Conservation (phyloP, 179 eudicot species). For the Camellia oleifera region DNA sequence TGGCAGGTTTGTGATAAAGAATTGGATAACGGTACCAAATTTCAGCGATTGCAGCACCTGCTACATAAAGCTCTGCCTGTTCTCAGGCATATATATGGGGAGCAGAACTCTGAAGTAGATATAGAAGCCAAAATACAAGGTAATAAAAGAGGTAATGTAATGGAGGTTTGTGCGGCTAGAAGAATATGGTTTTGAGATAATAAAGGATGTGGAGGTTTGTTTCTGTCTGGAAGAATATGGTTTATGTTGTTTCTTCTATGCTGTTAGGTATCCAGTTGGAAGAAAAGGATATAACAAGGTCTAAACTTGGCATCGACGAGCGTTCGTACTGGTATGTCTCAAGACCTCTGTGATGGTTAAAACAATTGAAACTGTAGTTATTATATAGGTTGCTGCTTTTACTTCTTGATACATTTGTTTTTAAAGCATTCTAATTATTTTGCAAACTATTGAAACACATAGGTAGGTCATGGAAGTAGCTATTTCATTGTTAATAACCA, state of each 20-base stretch:
- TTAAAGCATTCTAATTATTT: not conserved
- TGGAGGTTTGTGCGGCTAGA: no score
- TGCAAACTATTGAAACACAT: no score
- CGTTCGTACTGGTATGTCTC: slow-evolving; percentile 21
- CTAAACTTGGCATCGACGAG: slow-evolving; percentile 10
- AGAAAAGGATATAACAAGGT: slow-evolving; percentile 20
- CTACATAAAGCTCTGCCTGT: slow-evolving; percentile 16
- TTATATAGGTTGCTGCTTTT: not conserved
- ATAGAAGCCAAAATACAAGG: slow-evolving; percentile 19
- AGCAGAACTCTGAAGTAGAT: slow-evolving; percentile 18
- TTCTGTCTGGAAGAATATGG: no score
- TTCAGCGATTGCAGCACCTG: slow-evolving; percentile 12
- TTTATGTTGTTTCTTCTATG: not conserved
- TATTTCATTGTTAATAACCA: not conserved
- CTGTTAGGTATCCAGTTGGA: slow-evolving; percentile 14
- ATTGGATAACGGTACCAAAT: slow-evolving; percentile 11
- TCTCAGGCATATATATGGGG: slow-evolving; percentile 13
- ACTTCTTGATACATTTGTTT: not conserved
- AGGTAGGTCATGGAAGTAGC: not conserved
- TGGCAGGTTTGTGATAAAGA: slow-evolving; percentile 5
- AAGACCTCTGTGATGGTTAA: not conserved
- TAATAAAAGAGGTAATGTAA: not conserved
- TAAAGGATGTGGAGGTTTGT: no score
- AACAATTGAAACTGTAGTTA: not conserved
- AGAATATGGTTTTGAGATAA: no score